Evolutionary conservation across 2,329 filamentous ascomycete genomes (phyloP).

Genomic region (Mycosphaerella sp.): DNA sequence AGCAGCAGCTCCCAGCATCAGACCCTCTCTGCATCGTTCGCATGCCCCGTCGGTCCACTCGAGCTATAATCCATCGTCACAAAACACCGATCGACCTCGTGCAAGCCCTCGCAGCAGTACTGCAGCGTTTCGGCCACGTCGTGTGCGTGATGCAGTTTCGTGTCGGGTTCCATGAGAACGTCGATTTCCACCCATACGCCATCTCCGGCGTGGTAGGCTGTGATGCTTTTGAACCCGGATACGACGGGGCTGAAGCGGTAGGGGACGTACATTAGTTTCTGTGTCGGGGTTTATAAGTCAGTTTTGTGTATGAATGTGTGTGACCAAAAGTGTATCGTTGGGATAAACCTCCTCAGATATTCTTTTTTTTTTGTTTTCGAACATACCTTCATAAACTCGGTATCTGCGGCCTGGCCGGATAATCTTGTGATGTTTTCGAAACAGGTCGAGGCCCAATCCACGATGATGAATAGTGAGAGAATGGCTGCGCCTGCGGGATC

Average conservation of each 20-base stretch:
- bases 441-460: slow-evolving; percentile 57
- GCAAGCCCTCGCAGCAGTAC: slow-evolving; percentile 53
- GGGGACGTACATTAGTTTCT: slow-evolving; percentile 54
- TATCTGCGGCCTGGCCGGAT: slow-evolving; percentile 52
- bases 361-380: too few relatives aligned
- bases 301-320: too few relatives aligned
- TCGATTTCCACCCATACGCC: slow-evolving; percentile 59
- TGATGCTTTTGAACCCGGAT: slow-evolving; percentile 35
- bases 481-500: slow-evolving; percentile 58
- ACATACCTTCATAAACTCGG: slow-evolving; percentile 41
- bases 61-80: slow-evolving; percentile 47
- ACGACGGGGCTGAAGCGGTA: slow-evolving; percentile 40
- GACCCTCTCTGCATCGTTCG: slow-evolving; percentile 27
- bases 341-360: too few relatives aligned
- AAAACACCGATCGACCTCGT: slow-evolving; percentile 49
- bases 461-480: slow-evolving; percentile 61
- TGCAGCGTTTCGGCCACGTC: slow-evolving; percentile 59
- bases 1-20: slow-evolving; percentile 2
- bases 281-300: neutral
- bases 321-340: too few relatives aligned
- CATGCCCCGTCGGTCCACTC: slow-evolving; percentile 40
- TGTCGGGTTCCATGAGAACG: slow-evolving; percentile 51
- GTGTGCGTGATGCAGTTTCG: slow-evolving; percentile 49
- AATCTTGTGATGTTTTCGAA: slow-evolving; percentile 55
- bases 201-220: slow-evolving; percentile 57